Evolutionary conservation across 208 protist genomes (phyloP), one percentile per base, ranked within the genome.

Genomic region (Trypanosoma scelopori): DNA sequence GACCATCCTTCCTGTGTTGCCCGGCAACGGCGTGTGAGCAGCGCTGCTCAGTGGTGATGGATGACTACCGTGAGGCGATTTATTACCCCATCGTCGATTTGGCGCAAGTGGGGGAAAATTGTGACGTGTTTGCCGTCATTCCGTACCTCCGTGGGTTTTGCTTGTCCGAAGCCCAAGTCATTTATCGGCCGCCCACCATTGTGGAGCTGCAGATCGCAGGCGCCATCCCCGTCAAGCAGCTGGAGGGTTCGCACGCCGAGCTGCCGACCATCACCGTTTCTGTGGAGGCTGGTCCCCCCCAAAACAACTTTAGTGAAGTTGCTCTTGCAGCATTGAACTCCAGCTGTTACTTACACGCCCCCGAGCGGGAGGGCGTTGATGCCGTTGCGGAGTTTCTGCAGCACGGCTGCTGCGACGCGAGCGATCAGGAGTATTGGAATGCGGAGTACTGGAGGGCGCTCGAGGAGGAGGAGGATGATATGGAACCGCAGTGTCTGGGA

Each of bases 371-470:
- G 20, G 85, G 82, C 48, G 42, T 78, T 59, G 85, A 86, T 13
- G 70, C 70, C n/a, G 65, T 80, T 48, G 74, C 71, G 30, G 75
- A 82, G 69, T 57, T 76, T 41, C 57, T 71, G 28, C 74, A 74
- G 30, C 46, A 47, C 5, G 58, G 61, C 28, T 16, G 1, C 0
- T 55, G 42, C 25, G 51, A 23, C 23, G 37, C 71, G 15, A 66
- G 59, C 18, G 84, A 90, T 58, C 77, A 90, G 63, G 81, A 74
- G 13, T 87, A 81, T 49, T 87, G 80, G 80, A 83, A 83, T 39
- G 72, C 75, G 13, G 78, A 85, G 28, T 90, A 84, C 60, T 90
- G 84, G 84, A 59, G 65, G 49, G 52, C 75, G 12, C 41, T 90
- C 55, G 25, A 73, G 69, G 56, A 43, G 39, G 55, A 49, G 68